Base-by-base conservation (phyloP, 805 yeast species). In the Schwanniomyces pseudopolymorphus region DNA sequence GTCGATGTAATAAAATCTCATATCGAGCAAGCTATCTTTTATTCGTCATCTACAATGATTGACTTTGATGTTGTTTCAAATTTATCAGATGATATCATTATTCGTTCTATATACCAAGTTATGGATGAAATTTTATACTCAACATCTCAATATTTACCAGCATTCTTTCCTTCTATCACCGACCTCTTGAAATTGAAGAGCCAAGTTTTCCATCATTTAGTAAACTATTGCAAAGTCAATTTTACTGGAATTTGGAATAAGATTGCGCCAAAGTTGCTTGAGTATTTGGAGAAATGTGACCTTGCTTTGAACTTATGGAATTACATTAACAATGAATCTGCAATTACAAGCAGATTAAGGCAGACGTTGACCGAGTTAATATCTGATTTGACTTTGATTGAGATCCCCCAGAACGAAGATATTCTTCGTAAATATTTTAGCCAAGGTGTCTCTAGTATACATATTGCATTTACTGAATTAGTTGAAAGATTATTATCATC, bases 21-120 rank as follows among this genome's bases (percentile, higher is more conserved):
- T 55, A 79, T 92, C 19, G 94, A 86, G 53, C 97, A 91, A 64
- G 96, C 91, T 0, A 80, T 91, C 1, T 85, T 84, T 56, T 87
- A 80, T 51, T 76, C 81, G 2, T 65, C 71, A 63, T 58, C 76
- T 64, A 37, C 72, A 2, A 77, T 72, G 11, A 64, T 80, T 3
- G 73, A 74, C 7, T 64, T 81, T 46, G 75, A 75, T 24, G 49
- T 61, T 1, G 56, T 60, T 1, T 81, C 75, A 26, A 62, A 51
- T 0, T 54, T 44, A 39, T 42, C 61, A 3, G 49, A 52, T 6
- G 49, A 49, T 3, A 45, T 47, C 0, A 49, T 67, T 2, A 24
- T 48, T 17, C 49, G 57, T 13, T 69, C 91, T n/a, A 61, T 86
- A 3, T 50, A 62, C 2, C 56, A 66, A 5, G 77, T 87, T 3